A percentile compares a stretch with the other conserved stretches of the same genome.
Evolutionary conservation across 2,329 filamentous ascomycete species (phyloP).

Genomic region (Parascedosporium putredinis): DNA sequence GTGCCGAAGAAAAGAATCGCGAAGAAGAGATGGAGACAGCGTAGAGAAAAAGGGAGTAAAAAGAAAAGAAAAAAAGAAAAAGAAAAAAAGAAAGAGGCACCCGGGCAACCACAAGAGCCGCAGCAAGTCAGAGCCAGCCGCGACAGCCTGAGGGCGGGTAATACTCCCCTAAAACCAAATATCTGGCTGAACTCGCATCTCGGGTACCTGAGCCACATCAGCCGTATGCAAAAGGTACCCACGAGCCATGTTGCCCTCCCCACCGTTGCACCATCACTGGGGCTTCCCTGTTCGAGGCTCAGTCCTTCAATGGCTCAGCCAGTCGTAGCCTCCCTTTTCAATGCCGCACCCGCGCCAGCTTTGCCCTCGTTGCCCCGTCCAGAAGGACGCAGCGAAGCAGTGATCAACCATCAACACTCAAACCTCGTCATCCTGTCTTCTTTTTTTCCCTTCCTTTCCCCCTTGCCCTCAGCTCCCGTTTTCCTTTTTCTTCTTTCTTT

Average conservation of each 20-base stretch:
- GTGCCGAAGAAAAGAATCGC: no score
- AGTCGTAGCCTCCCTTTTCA: not conserved
- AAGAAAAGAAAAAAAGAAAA: not conserved
- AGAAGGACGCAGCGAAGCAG: no score
- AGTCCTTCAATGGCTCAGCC: not conserved
- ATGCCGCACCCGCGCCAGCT: not conserved
- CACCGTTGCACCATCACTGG: not conserved
- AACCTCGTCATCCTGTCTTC: not conserved
- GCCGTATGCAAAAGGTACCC: not conserved
- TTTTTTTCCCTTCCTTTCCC: not conserved
- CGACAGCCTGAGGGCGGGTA: not conserved
- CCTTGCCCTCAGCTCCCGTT: not conserved
- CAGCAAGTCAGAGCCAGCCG: not conserved
- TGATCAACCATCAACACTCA: not conserved
- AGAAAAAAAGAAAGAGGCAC: not conserved
- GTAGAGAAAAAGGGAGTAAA: no score
- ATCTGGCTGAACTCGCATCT: not conserved
- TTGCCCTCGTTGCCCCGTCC: not conserved
- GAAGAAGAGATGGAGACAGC: no score
- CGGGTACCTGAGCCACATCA: not conserved
- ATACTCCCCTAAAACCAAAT: not conserved
- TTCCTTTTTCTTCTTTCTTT: not conserved
- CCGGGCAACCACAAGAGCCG: not conserved
- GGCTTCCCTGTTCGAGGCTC: not conserved
- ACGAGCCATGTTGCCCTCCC: not conserved